These are phyloP conservation scores for Neurospora sp. DNA, from an alignment of 495 filamentous ascomycete genomes.

Conservation along the genomic window DNA sequence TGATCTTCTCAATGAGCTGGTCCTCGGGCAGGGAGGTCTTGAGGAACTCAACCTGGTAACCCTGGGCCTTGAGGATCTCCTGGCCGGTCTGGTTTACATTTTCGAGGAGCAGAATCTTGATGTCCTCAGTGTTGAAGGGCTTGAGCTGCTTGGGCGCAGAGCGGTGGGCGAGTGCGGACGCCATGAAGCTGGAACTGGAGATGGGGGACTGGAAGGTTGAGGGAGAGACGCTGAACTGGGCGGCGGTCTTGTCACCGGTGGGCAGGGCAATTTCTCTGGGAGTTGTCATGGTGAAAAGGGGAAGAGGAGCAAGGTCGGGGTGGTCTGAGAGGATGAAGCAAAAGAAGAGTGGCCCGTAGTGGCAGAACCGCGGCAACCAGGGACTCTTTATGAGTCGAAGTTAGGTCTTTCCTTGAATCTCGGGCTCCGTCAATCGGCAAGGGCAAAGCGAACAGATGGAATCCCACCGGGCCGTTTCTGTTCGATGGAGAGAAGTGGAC, in stretches of 20 bases:
- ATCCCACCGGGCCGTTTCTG: background rate
- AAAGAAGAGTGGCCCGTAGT: background rate
- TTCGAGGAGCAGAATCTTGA: conserved; percentile 92
- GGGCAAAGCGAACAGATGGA: background rate
- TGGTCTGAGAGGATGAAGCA: background rate
- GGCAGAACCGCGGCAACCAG: background rate
- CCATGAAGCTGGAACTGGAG: conserved; percentile 30
- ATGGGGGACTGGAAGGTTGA: conserved; percentile 57
- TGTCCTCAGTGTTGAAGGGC: conserved; percentile 87
- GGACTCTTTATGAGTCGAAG: background rate
- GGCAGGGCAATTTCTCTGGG: conserved; percentile 30
- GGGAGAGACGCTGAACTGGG: conserved; percentile 39
- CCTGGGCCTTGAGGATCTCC: conserved; percentile 72
- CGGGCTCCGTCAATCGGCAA: background rate
- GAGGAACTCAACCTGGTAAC: conserved; percentile 90
- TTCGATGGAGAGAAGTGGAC: background rate
- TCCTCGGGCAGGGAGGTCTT: conserved; percentile 87
- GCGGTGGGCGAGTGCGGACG: conserved; percentile 9
- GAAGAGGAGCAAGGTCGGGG: background rate
- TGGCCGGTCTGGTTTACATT: conserved; percentile 88
- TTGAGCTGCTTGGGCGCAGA: conserved; percentile 67
- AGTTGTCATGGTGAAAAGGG: conserved; percentile 25
- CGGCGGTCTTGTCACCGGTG: conserved; percentile 10
- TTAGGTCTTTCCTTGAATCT: background rate
- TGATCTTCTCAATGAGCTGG: conserved; percentile 92